Base-by-base conservation (phyloP, 129 eudicot species). In the Escallonia herrerae region DNA sequence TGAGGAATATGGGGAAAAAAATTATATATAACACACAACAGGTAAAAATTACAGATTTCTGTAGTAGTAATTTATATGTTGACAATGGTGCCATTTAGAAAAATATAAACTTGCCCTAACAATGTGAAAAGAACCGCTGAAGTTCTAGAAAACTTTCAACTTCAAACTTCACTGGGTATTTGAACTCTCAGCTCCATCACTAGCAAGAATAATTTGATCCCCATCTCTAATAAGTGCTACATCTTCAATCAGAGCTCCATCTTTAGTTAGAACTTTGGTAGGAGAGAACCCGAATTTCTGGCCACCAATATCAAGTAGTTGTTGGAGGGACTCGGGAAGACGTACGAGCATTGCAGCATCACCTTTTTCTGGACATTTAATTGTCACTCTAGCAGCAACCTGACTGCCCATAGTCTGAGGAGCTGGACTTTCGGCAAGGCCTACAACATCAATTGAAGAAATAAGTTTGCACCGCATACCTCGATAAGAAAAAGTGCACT, bases 171-270 rank as follows among this genome's bases (percentile, higher is more conserved):
- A 37, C 38, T 14, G 40, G 3, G 10, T 11, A 5, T 60, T 15
- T 40, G 15, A 7, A 33, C 51, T 47, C 12, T 43, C 46, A 64
- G 5, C 10, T 48, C 50, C 43, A 8, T 76, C 72, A 57, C 67
- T 72, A 63, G 84, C 80, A 52, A 90, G 69, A 67, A 75, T 49
- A 10, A 91, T 83, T 78, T 83, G 86, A 80, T 91, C 98, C 7
- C 89, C 95, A 3, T 91, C 98, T 76, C 98, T 83, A 41, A 91
- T 61, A 6, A 87, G 54, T 45, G 61, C 81, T 15, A 83, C 75
- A 48, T 87, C 89, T 48, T 85, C 86, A 6, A 87, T 58, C 12
- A 80, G 65, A 60, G 84, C 96, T 67, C 96, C 89, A 4, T 77
- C 80, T 65, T 63, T 67, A 9, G 78, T 79, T 40, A 83, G 43